These are phyloP conservation scores for Blastocystis sp. DNA, from an alignment of 352 stramenopile genomes.

Conservation along the genomic window DNA sequence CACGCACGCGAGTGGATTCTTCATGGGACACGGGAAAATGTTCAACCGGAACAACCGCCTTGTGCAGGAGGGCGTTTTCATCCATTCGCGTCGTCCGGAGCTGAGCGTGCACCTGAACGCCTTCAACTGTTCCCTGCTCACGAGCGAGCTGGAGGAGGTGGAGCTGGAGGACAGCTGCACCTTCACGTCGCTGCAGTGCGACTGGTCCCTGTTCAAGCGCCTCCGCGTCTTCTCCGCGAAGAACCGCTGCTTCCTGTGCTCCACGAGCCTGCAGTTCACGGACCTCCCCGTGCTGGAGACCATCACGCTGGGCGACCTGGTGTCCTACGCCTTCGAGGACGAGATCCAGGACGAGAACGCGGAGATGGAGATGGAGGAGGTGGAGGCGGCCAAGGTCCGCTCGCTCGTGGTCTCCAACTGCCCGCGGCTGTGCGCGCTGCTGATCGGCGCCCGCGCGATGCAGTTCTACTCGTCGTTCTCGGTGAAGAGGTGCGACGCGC, in stretches of 20 bases:
- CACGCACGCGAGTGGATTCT: neutral
- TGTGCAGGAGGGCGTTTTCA: neutral
- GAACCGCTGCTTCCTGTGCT: neutral
- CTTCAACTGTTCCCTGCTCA: neutral
- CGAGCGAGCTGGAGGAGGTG: neutral
- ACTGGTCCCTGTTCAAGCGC: neutral
- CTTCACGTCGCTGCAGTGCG: neutral
- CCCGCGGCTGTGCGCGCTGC: neutral
- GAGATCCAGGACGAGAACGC: neutral
- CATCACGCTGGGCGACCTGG: neutral
- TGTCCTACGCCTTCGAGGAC: neutral
- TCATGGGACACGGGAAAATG: neutral
- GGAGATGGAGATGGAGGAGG: neutral
- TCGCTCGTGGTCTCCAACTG: neutral
- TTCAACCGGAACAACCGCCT: neutral
- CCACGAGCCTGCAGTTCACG: neutral
- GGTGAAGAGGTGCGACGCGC: neutral
- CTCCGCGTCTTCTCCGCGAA: neutral
- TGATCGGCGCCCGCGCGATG: neutral
- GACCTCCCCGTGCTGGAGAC: neutral
- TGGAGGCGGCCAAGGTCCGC: neutral
- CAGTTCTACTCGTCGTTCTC: neutral
- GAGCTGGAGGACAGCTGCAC: neutral
- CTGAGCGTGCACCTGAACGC: neutral
- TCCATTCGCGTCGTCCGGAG: neutral